Evolutionary conservation across 306 rosid genomes (phyloP).

Genomic region (Malus sylvestris): DNA sequence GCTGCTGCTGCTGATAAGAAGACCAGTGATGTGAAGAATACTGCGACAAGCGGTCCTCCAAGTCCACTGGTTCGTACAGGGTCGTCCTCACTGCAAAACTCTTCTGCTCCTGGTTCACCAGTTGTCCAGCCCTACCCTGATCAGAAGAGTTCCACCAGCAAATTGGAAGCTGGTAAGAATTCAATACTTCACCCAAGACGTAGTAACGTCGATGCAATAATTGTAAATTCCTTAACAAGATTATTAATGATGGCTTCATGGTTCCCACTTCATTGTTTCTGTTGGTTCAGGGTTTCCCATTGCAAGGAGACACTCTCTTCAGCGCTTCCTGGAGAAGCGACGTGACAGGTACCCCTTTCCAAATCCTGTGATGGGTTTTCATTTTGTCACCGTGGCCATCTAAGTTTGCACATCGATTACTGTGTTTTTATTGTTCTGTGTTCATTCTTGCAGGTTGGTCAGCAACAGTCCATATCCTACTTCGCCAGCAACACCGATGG

Average conservation of each 20-base stretch:
- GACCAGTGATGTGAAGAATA: conserved; percentile 37
- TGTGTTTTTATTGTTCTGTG: background rate
- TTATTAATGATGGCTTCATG: background rate
- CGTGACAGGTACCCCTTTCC: conserved; percentile 32
- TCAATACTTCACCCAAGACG: background rate
- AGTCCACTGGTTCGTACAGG: conserved; percentile 27
- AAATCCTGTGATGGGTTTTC: background rate
- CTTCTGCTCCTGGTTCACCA: conserved; percentile 37
- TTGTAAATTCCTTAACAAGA: background rate
- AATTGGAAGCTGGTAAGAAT: conserved; percentile 49
- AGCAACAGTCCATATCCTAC: conserved; percentile 48
- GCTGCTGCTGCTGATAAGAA: conserved; percentile 22
- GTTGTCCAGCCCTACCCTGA: conserved; percentile 39
- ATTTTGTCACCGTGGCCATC: background rate
- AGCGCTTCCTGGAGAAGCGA: conserved; percentile 71
- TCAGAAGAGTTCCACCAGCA: conserved; percentile 47
- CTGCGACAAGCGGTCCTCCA: conserved; percentile 31
- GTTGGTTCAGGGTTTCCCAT: conserved; percentile 59
- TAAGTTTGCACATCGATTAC: background rate
- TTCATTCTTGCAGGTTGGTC: conserved; percentile 38
- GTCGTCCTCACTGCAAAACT: conserved; percentile 37
- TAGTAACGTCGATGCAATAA: background rate
- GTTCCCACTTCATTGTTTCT: background rate
- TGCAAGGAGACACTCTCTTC: conserved; percentile 72
- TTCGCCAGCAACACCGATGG: conserved; percentile 20